Evolutionary conservation across 345 rosid species (phyloP).

Genomic region (Salix koriyanagi): DNA sequence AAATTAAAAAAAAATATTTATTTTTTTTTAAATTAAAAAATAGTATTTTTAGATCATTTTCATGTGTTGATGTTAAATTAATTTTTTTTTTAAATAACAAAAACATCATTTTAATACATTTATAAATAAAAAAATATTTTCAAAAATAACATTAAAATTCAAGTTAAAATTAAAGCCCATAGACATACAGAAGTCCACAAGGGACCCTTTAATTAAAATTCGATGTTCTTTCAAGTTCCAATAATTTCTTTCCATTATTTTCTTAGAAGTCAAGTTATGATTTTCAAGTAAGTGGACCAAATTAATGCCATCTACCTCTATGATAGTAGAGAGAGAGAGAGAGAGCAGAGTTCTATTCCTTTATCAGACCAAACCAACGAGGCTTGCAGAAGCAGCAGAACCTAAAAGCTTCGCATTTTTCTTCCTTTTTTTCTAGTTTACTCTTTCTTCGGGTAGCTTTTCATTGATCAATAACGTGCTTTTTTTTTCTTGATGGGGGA

Average conservation of each 20-base stretch:
- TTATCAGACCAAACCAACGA: neutral
- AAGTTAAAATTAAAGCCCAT: neutral
- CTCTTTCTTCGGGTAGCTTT: constrained; percentile 4
- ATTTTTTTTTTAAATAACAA: no score
- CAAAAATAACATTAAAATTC: no score
- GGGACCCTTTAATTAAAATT: constrained; percentile 5
- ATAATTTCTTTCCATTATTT: constrained; percentile 18
- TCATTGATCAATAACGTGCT: neutral
- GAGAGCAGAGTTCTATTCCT: neutral
- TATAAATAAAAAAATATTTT: no score
- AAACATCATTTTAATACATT: no score
- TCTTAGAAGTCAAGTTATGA: constrained; percentile 28
- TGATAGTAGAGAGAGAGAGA: constrained; percentile 1
- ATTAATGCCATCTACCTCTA: neutral
- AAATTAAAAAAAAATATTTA: no score
- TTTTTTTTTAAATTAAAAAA: no score
- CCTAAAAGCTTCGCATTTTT: constrained; percentile 3
- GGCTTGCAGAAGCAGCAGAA: neutral
- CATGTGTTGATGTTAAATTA: no score
- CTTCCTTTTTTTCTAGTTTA: no score
- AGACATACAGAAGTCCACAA: neutral
- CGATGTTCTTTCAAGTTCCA: constrained; percentile 9
- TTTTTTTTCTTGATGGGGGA: neutral
- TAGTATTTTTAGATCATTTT: no score
- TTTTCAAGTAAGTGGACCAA: constrained; percentile 14